These are phyloP conservation scores for Metschnikowia baotianmanensis DNA, from an alignment of 805 yeast species.

Conservation along the genomic window DNA sequence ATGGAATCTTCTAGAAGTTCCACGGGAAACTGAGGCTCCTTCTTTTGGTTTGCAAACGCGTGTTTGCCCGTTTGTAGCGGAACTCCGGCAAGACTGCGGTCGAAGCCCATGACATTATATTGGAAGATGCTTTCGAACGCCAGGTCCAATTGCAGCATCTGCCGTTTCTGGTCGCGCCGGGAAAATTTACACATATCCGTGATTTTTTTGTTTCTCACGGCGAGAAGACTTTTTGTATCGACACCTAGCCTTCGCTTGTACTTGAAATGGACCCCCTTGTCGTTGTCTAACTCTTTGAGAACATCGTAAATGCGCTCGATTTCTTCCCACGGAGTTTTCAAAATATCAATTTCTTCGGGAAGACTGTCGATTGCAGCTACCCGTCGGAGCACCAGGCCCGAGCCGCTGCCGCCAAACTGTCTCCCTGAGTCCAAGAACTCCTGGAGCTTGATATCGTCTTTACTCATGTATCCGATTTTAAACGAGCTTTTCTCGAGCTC, in stretches of 20 bases:
- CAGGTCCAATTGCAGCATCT: conserved; percentile 29
- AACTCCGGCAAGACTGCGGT: conserved; percentile 36
- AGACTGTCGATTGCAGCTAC: conserved; percentile 27
- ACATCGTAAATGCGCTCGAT: conserved; percentile 32
- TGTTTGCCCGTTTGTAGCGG: conserved; percentile 32
- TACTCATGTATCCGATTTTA: conserved; percentile 34
- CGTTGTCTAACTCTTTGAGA: conserved; percentile 34
- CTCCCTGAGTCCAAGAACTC: conserved; percentile 34
- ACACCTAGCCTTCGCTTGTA: conserved; percentile 32
- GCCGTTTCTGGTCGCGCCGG: conserved; percentile 33
- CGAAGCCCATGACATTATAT: conserved; percentile 43
- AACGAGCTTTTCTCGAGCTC: conserved; percentile 26
- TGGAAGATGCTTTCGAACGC: conserved; percentile 30
- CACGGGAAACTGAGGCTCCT: conserved; percentile 26
- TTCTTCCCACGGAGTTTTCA: conserved; percentile 28
- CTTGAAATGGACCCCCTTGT: conserved; percentile 36
- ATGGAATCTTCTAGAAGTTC: conserved; percentile 40
- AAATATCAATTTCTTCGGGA: conserved; percentile 37
- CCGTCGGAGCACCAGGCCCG: conserved; percentile 37
- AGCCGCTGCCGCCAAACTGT: conserved; percentile 32
- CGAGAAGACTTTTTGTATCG: conserved; percentile 33
- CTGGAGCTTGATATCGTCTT: conserved; percentile 37
- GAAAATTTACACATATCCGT: conserved; percentile 35
- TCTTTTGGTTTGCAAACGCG: conserved; percentile 18
- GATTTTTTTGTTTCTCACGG: conserved; percentile 30